Conservation (phyloP, 2,329 filamentous ascomycete genomes). For the Aulographum hederae region DNA sequence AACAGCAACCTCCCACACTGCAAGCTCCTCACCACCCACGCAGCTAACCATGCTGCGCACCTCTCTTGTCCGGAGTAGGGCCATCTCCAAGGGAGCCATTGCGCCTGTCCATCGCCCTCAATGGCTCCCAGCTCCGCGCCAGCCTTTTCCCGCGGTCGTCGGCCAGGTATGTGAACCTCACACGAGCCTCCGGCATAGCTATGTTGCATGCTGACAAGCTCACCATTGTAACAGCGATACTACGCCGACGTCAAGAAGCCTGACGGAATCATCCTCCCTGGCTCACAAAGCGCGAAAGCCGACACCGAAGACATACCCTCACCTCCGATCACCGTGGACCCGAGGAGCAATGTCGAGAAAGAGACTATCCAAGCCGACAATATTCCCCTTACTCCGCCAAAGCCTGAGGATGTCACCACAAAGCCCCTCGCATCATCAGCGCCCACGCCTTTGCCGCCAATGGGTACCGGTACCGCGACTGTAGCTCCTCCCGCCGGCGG, state of each 20-base stretch:
- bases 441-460: slow-evolving; percentile 19
- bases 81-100: slow-evolving; percentile 20
- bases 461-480: slow-evolving; percentile 22
- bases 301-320: slow-evolving; percentile 2
- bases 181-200: slow-evolving; percentile 13
- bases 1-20: too few relatives aligned
- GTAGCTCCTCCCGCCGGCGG: slow-evolving; percentile 8
- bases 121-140: slow-evolving; percentile 22
- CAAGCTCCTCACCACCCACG: too few relatives aligned
- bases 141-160: slow-evolving; percentile 10
- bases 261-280: slow-evolving; percentile 3
- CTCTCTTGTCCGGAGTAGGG: slow-evolving; percentile 29
- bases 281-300: slow-evolving; percentile 1
- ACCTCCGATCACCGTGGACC: background rate
- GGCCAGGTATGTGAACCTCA: slow-evolving; percentile 18
- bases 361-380: background rate
- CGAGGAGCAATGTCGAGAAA: background rate
- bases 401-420: slow-evolving; percentile 6
- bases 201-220: slow-evolving; percentile 16
- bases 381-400: slow-evolving; percentile 3
- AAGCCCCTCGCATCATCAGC: slow-evolving; percentile 10
- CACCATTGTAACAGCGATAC: slow-evolving; percentile 13
- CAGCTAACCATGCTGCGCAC: slow-evolving; percentile 37
- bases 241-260: slow-evolving; percentile 1
- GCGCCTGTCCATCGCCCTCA: slow-evolving; percentile 19